A percentile compares a stretch with the other conserved stretches of the same genome.
phyloP scores from a whole-genome alignment of 2,329 filamentous ascomycete species.

The Neofusicoccum umdonicola region DNA sequence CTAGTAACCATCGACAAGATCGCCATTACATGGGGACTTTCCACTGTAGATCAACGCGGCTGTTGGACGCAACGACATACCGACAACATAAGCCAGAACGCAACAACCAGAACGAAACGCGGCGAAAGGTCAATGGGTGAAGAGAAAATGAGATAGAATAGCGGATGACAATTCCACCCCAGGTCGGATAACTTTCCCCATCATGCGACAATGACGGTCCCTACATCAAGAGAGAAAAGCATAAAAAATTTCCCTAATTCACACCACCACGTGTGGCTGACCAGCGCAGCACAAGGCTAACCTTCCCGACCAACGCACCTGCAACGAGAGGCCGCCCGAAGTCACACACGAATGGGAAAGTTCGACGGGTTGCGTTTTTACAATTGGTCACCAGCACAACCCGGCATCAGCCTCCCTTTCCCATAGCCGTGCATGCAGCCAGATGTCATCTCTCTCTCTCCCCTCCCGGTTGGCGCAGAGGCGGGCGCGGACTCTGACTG shows the following conservation, averaged over 20 bases:
- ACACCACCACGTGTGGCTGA: background rate
- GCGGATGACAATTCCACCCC: background rate
- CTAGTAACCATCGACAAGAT: no score
- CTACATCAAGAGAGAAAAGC: background rate
- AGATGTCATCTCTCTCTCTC: background rate
- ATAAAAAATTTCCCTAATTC: background rate
- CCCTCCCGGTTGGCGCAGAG: background rate
- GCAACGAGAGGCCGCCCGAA: background rate
- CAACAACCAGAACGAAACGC: background rate
- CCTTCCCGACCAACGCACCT: background rate
- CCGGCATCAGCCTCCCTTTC: background rate
- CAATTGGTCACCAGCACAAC: background rate
- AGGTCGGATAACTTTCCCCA: background rate
- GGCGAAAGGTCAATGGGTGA: background rate
- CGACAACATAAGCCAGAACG: background rate
- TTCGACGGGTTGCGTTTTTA: background rate
- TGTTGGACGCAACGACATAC: no score
- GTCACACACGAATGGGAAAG: background rate
- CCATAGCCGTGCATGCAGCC: background rate
- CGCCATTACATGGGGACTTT: no score
- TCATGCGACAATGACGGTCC: background rate
- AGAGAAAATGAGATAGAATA: background rate
- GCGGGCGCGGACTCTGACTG: no score
- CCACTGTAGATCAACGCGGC: no score
- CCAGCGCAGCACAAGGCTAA: background rate